A percentile compares a stretch with the other conserved stretches of the same genome.
phyloP scores from a whole-genome alignment of 192 early-diverging fungal species.

The Funneliformis geosporum region DNA sequence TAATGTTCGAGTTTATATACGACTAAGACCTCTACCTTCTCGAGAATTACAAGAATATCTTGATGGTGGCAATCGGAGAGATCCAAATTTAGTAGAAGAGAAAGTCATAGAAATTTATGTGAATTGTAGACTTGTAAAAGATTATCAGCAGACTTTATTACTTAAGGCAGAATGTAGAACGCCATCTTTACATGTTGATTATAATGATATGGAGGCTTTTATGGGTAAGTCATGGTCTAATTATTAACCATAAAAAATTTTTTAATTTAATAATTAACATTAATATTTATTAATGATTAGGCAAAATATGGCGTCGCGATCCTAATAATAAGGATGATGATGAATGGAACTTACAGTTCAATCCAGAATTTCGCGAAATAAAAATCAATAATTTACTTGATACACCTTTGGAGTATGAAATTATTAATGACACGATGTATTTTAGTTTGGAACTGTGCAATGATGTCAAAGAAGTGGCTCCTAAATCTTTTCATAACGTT shows the following conservation, averaged over 20 bases:
- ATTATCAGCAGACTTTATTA: slow-evolving; percentile 72
- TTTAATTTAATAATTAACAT: slow-evolving; percentile 1
- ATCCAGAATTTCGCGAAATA: slow-evolving; percentile 44
- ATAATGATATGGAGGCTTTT: slow-evolving; percentile 48
- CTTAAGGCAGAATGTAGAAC: slow-evolving; percentile 62
- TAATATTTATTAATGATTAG: slow-evolving; percentile 26
- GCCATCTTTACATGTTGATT: slow-evolving; percentile 52
- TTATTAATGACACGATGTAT: slow-evolving; percentile 74
- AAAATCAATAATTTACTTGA: slow-evolving; percentile 57
- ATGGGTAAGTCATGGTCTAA: slow-evolving; percentile 38
- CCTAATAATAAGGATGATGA: slow-evolving; percentile 41
- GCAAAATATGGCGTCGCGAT: slow-evolving; percentile 31
- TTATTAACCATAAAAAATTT: neutral
- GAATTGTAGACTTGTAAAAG: slow-evolving; percentile 78
- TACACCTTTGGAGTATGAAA: slow-evolving; percentile 61
- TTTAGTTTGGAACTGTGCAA: slow-evolving; percentile 61
- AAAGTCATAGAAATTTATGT: slow-evolving; percentile 74
- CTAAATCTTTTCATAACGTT: slow-evolving; percentile 41
- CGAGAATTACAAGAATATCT: slow-evolving; percentile 47
- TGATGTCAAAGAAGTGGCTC: slow-evolving; percentile 39
- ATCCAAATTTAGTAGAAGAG: slow-evolving; percentile 57
- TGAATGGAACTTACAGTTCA: slow-evolving; percentile 55
- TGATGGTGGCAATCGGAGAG: slow-evolving; percentile 40
- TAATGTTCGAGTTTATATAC: slow-evolving; percentile 67
- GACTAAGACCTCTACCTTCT: slow-evolving; percentile 56